A percentile compares a stretch with the other conserved stretches of the same genome.
Evolutionary conservation across 176 grass and related monocot species (phyloP).

Genomic region (Musa acuminata): DNA sequence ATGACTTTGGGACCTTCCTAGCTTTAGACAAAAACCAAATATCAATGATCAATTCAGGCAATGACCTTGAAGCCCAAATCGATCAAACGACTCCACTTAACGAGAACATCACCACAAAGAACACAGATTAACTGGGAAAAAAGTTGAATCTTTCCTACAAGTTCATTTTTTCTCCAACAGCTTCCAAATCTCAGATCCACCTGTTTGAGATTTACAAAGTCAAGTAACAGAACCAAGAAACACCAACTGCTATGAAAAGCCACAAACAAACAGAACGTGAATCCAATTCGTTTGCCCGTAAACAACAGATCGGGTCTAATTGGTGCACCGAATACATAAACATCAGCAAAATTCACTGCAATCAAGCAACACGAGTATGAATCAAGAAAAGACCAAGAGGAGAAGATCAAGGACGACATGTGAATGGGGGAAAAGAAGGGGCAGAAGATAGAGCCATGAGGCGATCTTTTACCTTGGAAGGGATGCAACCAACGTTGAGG

Average conservation of each 20-base stretch:
- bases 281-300: neutral
- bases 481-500: conserved; percentile 94
- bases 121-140: no score
- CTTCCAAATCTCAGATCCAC: neutral
- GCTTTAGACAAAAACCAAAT: no score
- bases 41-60: no score
- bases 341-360: no score
- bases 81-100: no score
- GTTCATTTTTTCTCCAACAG: no score
- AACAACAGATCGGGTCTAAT: neutral
- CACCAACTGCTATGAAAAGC: neutral
- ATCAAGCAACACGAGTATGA: neutral
- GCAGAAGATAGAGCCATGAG: neutral
- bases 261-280: neutral
- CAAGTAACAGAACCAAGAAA: neutral
- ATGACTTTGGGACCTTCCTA: no score
- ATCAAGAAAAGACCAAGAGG: neutral
- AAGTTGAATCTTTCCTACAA: no score
- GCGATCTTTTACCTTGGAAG: conserved; percentile 56
- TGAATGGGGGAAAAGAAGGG: neutral
- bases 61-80: no score
- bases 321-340: neutral
- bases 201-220: neutral
- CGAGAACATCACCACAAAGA: no score
- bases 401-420: neutral